Evolutionary conservation across 768 basidiomycete species (phyloP), one percentile per base, ranked within the genome.

Genomic region (Cyathus striatus): DNA sequence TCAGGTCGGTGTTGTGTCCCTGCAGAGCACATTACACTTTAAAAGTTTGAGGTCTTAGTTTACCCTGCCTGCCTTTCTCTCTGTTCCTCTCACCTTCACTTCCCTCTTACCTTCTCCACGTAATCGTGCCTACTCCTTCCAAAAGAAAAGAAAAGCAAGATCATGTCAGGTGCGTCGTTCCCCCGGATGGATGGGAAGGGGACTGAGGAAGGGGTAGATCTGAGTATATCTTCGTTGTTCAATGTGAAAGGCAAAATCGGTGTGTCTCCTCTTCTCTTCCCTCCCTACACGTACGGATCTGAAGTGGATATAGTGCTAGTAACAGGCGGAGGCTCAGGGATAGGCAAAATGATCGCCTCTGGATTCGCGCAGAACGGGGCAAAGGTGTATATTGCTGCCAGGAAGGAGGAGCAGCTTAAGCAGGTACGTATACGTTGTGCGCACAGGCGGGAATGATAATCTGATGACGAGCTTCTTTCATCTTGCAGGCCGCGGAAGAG

Each of bases 361-460:
- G 83, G 86, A 1, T 83, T 90, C 51, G 86, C 84, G 1, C 78
- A 83, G 63, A 92, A 93, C 53, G 91, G 91, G 10, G 88, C 84
- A 24, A 84, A 80, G 52, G 91, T 95, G 32, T 92, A 93, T 65
- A 91, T 94, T 50, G 90, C 91, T 12, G 83, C 88, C 9, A 73
- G 91, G 43, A 92, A 90, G 58, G 86, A 89, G 65, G 58, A 69
- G 16, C 83, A 85, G 52, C 71, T 94, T 44, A 79, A 85, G 64
- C 77, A 86, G 72, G 87, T 84, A 43, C 40, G 72, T 58, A 23
- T 41, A 24, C 12, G 7, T n/a, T n/a, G n/a, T n/a, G n/a, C n/a
- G n/a, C n/a, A n/a, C n/a, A n/a, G n/a, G n/a, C n/a, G n/a, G n/a
- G 7, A 27, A 17, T 32, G 13, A 33, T 5, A 21, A n/a, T n/a